Percentiles rank a stretch among this genome's conserved stretches.
These are phyloP conservation scores for Conticribra guillardii DNA, from an alignment of 108 stramenopile species.

Conservation along the genomic window DNA sequence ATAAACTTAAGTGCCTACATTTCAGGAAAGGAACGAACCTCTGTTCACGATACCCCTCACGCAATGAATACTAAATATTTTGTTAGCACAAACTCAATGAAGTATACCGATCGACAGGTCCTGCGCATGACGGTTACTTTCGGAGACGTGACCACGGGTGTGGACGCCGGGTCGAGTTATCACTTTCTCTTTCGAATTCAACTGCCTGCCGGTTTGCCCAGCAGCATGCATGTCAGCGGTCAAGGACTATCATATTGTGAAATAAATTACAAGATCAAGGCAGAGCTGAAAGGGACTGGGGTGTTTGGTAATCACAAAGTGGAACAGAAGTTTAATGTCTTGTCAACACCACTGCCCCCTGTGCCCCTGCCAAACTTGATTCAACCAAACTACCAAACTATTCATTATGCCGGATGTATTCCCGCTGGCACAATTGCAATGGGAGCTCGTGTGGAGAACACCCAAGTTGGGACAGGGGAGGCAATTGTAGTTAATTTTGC, in stretches of 20 bases:
- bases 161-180: slow-evolving; percentile 1
- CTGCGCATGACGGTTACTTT: neutral
- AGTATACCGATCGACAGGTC: neutral
- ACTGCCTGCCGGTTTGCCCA: slow-evolving; percentile 6
- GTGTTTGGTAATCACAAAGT: slow-evolving; percentile 6
- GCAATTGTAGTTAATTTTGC: slow-evolving; percentile 32
- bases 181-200: slow-evolving; percentile 15
- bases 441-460: slow-evolving; percentile 36
- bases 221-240: slow-evolving; percentile 5
- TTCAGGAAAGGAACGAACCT: slow-evolving; percentile 9
- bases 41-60: neutral
- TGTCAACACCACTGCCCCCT: slow-evolving; percentile 2
- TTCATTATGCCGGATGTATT: neutral
- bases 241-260: neutral
- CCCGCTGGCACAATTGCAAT: slow-evolving; percentile 22
- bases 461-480: slow-evolving; percentile 31
- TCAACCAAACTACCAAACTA: neutral
- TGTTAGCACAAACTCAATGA: neutral
- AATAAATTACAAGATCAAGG: slow-evolving; percentile 18
- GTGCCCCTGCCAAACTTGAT: slow-evolving; percentile 8
- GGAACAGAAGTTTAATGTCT: slow-evolving; percentile 11
- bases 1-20: slow-evolving; percentile 3
- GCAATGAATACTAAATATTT: neutral
- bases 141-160: neutral
- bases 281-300: neutral